A percentile compares a stretch with the other conserved stretches of the same genome.
Evolutionary conservation across 1,284 basidiomycete genomes (phyloP).

Genomic region (Apiotrichum gamsii): DNA sequence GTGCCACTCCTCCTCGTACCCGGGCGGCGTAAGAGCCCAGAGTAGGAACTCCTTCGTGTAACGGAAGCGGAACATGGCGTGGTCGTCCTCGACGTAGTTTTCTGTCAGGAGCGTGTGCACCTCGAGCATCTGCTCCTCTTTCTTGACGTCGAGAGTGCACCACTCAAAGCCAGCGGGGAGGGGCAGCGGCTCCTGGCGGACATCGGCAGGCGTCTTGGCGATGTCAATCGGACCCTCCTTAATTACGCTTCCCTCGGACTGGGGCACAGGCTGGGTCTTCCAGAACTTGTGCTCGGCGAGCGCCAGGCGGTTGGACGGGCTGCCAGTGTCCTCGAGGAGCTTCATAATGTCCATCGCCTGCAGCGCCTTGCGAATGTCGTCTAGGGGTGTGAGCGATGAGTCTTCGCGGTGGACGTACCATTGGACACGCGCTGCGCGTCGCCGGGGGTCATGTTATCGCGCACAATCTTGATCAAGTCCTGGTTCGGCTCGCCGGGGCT

Average conservation of each 20-base stretch:
- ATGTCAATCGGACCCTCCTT: conserved; percentile 87
- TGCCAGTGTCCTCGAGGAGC: conserved; percentile 44
- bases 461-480: conserved; percentile 11
- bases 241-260: conserved; percentile 53
- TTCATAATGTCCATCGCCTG: conserved; percentile 48
- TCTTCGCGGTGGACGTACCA: neutral
- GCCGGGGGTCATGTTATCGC: conserved; percentile 7
- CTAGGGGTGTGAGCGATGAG: conserved; percentile 12
- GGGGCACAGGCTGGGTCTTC: conserved; percentile 91
- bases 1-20: conserved; percentile 90
- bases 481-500: conserved; percentile 31
- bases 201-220: conserved; percentile 66
- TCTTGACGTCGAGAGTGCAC: conserved; percentile 73
- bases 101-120: conserved; percentile 85
- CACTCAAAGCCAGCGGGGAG: conserved; percentile 93
- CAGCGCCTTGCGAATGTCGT: conserved; percentile 43
- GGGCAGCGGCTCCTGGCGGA: conserved; percentile 79
- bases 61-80: conserved; percentile 91
- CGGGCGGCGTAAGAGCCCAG: conserved; percentile 94
- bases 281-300: conserved; percentile 91
- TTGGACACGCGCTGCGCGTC: conserved; percentile 3
- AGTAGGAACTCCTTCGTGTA: conserved; percentile 91
- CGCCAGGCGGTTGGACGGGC: conserved; percentile 59
- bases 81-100: conserved; percentile 96
- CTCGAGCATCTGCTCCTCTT: conserved; percentile 77